These are phyloP conservation scores for Malania oleifera DNA, from an alignment of 164 flowering plant species.

Conservation along the genomic window DNA sequence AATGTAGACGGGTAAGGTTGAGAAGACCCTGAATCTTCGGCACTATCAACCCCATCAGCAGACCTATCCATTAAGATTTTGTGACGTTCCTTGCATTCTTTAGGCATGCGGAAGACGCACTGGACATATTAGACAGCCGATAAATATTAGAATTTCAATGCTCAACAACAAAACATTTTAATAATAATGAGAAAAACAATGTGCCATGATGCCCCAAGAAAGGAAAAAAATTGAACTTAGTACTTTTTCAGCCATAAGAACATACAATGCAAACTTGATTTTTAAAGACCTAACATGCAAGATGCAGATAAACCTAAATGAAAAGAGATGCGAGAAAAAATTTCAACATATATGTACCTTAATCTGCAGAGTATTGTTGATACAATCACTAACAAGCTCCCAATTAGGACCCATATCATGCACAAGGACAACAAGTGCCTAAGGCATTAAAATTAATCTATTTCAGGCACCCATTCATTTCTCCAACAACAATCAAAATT, in stretches of 20 bases:
- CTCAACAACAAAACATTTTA: not conserved
- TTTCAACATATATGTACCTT: constrained; percentile 45
- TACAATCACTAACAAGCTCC: constrained; percentile 97
- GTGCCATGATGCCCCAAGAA: not conserved
- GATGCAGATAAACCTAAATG: not conserved
- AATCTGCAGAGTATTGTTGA: constrained; percentile 76
- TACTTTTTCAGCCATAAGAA: not conserved
- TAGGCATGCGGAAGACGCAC: constrained; percentile 81
- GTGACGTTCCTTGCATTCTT: constrained; percentile 94
- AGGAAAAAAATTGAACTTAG: not conserved
- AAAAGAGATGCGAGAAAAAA: not conserved
- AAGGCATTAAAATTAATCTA: constrained; percentile 7
- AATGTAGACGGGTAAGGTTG: constrained; percentile 88
- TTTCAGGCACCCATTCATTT: constrained; percentile 5
- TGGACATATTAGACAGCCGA: constrained; percentile 21
- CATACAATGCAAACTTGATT: not conserved
- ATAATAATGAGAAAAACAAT: not conserved
- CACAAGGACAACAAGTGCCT: constrained; percentile 98
- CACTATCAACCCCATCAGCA: constrained; percentile 93
- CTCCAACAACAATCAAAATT: not conserved
- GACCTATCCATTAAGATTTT: constrained; percentile 72
- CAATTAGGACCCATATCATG: constrained; percentile 99
- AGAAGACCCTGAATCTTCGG: constrained; percentile 95
- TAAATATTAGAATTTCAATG: not conserved
- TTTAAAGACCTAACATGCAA: not conserved